Percentiles rank a stretch among this genome's conserved stretches.
Conservation (phyloP, 2,329 filamentous ascomycete species). For the Fusarium pseudonygamai region DNA sequence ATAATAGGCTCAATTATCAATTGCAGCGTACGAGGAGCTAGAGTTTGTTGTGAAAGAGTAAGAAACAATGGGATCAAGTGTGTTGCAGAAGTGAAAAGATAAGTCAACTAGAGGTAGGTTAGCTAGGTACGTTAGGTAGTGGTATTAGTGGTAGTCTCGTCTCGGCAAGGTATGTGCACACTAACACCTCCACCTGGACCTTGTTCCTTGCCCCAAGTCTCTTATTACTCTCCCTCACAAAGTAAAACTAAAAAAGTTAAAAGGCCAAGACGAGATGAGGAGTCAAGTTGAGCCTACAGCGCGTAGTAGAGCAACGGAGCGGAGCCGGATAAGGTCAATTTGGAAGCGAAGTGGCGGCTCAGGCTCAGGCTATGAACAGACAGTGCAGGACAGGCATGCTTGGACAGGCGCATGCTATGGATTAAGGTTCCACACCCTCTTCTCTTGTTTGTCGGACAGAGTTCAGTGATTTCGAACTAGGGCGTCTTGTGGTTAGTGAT, state of each 20-base stretch:
- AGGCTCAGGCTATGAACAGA: slow-evolving; percentile 11
- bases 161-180: slow-evolving; percentile 2
- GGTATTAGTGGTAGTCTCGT: background rate
- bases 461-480: slow-evolving; percentile 7
- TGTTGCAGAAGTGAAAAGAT: slow-evolving; percentile 19
- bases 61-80: slow-evolving; percentile 18
- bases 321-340: slow-evolving; percentile 36
- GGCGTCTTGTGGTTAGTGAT: slow-evolving; percentile 5
- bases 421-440: slow-evolving; percentile 43
- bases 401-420: slow-evolving; percentile 6
- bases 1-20: slow-evolving; percentile 12
- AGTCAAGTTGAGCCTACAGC: slow-evolving; percentile 18
- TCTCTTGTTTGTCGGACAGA: slow-evolving; percentile 18
- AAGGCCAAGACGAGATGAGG: slow-evolving; percentile 2
- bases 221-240: background rate
- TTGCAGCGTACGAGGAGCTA: slow-evolving; percentile 18
- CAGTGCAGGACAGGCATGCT: background rate
- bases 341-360: slow-evolving; percentile 33
- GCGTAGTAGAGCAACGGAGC: background rate
- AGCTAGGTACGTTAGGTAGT: background rate
- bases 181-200: slow-evolving; percentile 21
- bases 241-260: background rate
- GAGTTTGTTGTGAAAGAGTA: slow-evolving; percentile 31
- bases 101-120: slow-evolving; percentile 6
- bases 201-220: slow-evolving; percentile 14